phyloP scores from a whole-genome alignment of 495 filamentous ascomycete species.

The Aspergillus avenaceus region DNA sequence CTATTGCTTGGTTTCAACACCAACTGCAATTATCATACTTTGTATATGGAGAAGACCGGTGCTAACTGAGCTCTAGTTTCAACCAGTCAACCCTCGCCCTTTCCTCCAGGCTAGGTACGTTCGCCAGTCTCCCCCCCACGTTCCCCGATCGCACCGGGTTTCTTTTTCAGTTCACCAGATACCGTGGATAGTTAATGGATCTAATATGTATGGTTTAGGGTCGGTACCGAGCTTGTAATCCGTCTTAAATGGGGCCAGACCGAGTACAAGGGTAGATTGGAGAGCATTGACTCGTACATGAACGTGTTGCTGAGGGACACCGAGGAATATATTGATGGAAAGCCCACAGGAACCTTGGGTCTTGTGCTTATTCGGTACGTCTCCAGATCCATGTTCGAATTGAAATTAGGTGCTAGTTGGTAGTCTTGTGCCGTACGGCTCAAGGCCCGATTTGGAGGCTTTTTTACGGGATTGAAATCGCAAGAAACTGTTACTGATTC shows the following conservation, averaged over 20 bases:
- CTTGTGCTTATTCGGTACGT: conserved; percentile 85
- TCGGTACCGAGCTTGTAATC: conserved; percentile 85
- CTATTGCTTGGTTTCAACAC: conserved; percentile 2
- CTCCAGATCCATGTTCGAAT: conserved; percentile 1
- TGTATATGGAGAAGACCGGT: neutral
- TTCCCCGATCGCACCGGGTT: neutral
- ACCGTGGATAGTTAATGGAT: neutral
- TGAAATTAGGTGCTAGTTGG: neutral
- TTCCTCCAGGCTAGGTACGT: conserved; percentile 82
- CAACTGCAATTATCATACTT: neutral
- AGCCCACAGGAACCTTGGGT: conserved; percentile 77
- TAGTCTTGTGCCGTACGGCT: no score
- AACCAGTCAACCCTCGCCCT: conserved; percentile 86
- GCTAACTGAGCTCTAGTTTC: conserved; percentile 51
- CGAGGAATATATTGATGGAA: conserved; percentile 87
- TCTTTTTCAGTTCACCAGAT: neutral
- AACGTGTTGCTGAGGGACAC: conserved; percentile 88
- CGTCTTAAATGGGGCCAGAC: conserved; percentile 97
- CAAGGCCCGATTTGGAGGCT: no score
- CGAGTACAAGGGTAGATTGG: conserved; percentile 89
- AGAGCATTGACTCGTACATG: conserved; percentile 97
- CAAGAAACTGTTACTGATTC: conserved; percentile 18
- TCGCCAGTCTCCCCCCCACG: neutral
- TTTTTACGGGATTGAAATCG: no score
- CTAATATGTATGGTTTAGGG: conserved; percentile 40